Conservation (phyloP, 768 basidiomycete species). For the Pleurotus cornucopiae region DNA sequence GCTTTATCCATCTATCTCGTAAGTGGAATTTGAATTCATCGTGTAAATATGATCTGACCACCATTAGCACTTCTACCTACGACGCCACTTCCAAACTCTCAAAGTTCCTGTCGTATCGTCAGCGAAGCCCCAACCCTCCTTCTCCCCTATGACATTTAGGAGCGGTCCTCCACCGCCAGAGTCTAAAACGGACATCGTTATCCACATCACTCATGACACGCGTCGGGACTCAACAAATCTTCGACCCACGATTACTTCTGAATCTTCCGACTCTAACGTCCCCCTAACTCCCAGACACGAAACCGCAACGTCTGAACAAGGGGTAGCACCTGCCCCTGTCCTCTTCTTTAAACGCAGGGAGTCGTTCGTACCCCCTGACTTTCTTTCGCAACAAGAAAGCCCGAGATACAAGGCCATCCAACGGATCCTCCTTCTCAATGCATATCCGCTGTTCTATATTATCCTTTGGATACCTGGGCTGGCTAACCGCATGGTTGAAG, state of each 20-base stretch:
- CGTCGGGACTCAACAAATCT: not conserved
- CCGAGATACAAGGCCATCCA: not conserved
- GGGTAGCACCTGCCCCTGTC: not conserved
- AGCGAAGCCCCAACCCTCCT: not conserved
- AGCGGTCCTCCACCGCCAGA: not conserved
- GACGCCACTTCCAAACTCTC: conserved; percentile 1
- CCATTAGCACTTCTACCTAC: not conserved
- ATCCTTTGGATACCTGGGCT: conserved; percentile 14
- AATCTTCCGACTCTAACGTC: not conserved
- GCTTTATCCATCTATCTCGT: conserved; percentile 6
- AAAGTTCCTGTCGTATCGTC: conserved; percentile 1
- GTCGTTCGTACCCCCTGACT: not conserved
- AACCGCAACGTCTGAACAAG: not conserved
- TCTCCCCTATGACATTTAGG: conserved; percentile 1
- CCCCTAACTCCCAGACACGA: not conserved
- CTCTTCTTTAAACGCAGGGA: not conserved
- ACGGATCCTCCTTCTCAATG: conserved; percentile 11
- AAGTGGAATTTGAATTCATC: not conserved
- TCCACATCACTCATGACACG: conserved; percentile 7
- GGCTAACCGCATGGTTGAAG: conserved; percentile 13
- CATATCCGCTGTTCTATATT: conserved; percentile 15
- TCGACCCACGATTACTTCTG: not conserved
- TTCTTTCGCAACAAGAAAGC: not conserved
- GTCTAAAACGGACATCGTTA: conserved; percentile 3
- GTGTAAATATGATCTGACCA: not conserved